Evolutionary conservation across 2,329 filamentous ascomycete species (phyloP).

Genomic region (Pestalotiopsis sp.): DNA sequence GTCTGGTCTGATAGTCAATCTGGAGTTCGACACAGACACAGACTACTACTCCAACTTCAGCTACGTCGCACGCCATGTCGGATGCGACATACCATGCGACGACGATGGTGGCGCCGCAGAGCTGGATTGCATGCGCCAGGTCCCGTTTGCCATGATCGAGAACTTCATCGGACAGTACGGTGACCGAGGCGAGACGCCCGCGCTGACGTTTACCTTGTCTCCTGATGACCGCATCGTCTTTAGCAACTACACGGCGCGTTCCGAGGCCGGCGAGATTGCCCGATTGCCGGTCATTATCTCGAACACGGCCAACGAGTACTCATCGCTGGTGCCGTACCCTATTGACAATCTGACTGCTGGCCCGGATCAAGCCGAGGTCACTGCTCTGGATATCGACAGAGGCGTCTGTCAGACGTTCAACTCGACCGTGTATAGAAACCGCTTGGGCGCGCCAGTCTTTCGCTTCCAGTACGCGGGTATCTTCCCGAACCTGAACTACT

Average conservation of each 20-base stretch:
- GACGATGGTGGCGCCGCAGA: slow-evolving; percentile 24
- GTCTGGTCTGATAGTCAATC: slow-evolving; percentile 39
- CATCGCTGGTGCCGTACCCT: slow-evolving; percentile 31
- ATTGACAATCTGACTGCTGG: slow-evolving; percentile 30
- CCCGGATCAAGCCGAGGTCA: slow-evolving; percentile 23
- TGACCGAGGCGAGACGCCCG: slow-evolving; percentile 21
- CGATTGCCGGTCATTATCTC: slow-evolving; percentile 33
- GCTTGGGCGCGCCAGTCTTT: slow-evolving; percentile 34
- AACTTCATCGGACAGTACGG: slow-evolving; percentile 22
- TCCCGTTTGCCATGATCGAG: slow-evolving; percentile 27
- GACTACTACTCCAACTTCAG: slow-evolving; percentile 34
- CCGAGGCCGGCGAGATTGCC: slow-evolving; percentile 27
- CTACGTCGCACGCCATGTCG: slow-evolving; percentile 35
- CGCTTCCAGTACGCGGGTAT: slow-evolving; percentile 43
- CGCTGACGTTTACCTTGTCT: slow-evolving; percentile 27
- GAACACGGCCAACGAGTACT: slow-evolving; percentile 35
- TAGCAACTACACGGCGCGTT: slow-evolving; percentile 31
- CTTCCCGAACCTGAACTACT: slow-evolving; percentile 42
- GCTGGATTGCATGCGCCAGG: slow-evolving; percentile 38
- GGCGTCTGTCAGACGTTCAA: slow-evolving; percentile 30
- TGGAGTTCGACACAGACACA: slow-evolving; percentile 25
- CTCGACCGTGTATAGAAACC: slow-evolving; percentile 29
- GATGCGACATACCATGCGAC: slow-evolving; percentile 32
- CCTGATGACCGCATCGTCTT: slow-evolving; percentile 34
- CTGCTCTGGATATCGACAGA: slow-evolving; percentile 19